Evolutionary conservation across 2,329 filamentous ascomycete species (phyloP).

Genomic region (Alternaria postmessia): DNA sequence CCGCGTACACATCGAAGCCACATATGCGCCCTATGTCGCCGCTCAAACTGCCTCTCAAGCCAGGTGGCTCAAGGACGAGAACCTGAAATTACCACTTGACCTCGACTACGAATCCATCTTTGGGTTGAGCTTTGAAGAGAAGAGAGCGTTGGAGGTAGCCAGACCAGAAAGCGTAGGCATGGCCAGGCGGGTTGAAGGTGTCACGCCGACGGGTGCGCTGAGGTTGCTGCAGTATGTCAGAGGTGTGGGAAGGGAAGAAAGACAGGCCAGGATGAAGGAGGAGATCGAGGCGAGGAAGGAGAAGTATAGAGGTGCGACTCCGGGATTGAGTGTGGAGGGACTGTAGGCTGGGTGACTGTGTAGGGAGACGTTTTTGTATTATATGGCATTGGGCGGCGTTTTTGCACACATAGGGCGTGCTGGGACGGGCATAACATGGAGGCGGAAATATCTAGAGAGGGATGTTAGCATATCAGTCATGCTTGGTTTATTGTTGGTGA

Average conservation of each 20-base stretch:
- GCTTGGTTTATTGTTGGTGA: neutral
- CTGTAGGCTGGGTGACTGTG: slow-evolving; percentile 3
- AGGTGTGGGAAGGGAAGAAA: slow-evolving; percentile 48
- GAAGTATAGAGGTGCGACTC: slow-evolving; percentile 25
- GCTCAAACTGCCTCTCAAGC: slow-evolving; percentile 73
- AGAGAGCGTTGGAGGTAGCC: slow-evolving; percentile 71
- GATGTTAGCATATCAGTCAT: neutral
- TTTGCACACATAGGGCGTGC: neutral
- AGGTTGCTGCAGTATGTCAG: slow-evolving; percentile 70
- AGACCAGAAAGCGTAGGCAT: slow-evolving; percentile 87
- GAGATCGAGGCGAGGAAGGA: slow-evolving; percentile 44
- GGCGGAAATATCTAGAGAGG: neutral
- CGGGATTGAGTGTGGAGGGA: slow-evolving; percentile 15
- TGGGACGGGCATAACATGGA: neutral
- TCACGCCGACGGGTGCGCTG: slow-evolving; percentile 61
- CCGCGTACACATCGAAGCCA: slow-evolving; percentile 80
- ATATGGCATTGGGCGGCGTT: slow-evolving; percentile 5
- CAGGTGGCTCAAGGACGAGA: slow-evolving; percentile 78
- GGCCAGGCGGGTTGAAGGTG: slow-evolving; percentile 85
- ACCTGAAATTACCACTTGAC: slow-evolving; percentile 72
- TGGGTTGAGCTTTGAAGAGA: slow-evolving; percentile 83
- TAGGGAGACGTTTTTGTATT: neutral
- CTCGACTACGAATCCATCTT: slow-evolving; percentile 78
- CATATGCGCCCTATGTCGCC: slow-evolving; percentile 85
- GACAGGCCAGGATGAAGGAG: slow-evolving; percentile 37